Evolutionary conservation across 805 yeast genomes (phyloP), one percentile per base, ranked within the genome.

Genomic region (Candida montana): DNA sequence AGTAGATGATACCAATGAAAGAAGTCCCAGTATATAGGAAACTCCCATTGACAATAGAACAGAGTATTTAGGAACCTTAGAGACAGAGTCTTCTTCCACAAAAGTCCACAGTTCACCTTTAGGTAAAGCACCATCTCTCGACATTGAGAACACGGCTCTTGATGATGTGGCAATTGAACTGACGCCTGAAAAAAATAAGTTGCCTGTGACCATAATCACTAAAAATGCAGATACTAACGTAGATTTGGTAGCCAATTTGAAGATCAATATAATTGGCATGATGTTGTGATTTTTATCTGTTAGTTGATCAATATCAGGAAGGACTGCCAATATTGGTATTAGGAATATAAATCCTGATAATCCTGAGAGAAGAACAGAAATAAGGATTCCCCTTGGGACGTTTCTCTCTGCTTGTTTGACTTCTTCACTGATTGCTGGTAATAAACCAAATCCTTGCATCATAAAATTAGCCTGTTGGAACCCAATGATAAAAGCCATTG

Each of bases 151-250:
- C 0, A 88, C 84, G n/a, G 82, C 74, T 70, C 95, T 74, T 3
- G 93, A 83, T 3, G 89, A 84, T 0, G 95, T 82, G 1, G 93
- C 85, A 28, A 83, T 68, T 1, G 91, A 75, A 4, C 95, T 90
- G 37, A 86, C 78, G 2, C 89, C 83, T 28, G 87, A 88, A 59
- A 85, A 85, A 9, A 83, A 54, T 20, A 81, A 75, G 16, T 88
- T 83, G 0, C 86, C 93, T 35, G 78, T 67, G 43, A 83, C 72
- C 57, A 84, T 64, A 5, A 83, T 61, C 11, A 79, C 84, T 43
- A 85, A 68, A 38, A 85, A 74, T 47, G 83, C 72, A 1, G 93
- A 83, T 2, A 84, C 80, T 35, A 83, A 54, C 45, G 73, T 73
- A 0, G 90, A 82, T 45, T 79, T 74, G 0, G 91, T 82, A 0